phyloP scores from a whole-genome alignment of 441 rosid genomes.

The Pelargonium australe region DNA sequence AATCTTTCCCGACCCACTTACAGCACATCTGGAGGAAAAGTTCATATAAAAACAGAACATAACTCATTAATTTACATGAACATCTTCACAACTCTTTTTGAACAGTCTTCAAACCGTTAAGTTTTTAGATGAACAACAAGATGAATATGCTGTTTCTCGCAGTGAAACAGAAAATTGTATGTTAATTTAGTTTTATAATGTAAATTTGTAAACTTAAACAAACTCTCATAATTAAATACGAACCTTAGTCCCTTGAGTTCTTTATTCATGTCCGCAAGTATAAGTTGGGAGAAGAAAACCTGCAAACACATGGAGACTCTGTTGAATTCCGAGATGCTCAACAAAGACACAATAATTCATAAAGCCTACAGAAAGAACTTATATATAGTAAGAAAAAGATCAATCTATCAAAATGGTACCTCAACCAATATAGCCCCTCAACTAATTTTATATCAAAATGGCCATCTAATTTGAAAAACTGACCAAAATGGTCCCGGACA shows the following conservation, averaged over 20 bases:
- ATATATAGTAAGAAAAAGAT: too few species aligned
- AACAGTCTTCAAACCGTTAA: background rate
- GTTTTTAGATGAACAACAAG: background rate
- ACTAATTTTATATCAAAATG: too few species aligned
- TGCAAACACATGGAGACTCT: slow-evolving; percentile 34
- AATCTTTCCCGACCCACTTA: slow-evolving; percentile 97
- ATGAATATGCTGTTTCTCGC: background rate
- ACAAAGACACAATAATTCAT: slow-evolving; percentile 11
- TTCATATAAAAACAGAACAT: slow-evolving; percentile 5
- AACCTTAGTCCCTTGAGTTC: slow-evolving; percentile 96
- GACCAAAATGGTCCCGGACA: too few species aligned
- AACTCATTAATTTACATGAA: slow-evolving; percentile 9
- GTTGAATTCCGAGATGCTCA: slow-evolving; percentile 18
- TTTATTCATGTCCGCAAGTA: slow-evolving; percentile 90
- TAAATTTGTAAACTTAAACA: background rate
- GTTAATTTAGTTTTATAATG: background rate
- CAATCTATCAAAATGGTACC: too few species aligned
- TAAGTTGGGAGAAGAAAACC: slow-evolving; percentile 95
- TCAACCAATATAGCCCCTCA: too few species aligned
- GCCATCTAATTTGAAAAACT: too few species aligned
- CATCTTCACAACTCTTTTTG: slow-evolving; percentile 1
- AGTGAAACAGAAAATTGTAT: background rate
- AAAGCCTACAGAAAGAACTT: background rate
- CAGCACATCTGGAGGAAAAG: slow-evolving; percentile 62
- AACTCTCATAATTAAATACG: slow-evolving; percentile 16